Evolutionary conservation across 2,329 filamentous ascomycete genomes (phyloP), one percentile per base, ranked within the genome.

Genomic region (Fusarium armeniacum): DNA sequence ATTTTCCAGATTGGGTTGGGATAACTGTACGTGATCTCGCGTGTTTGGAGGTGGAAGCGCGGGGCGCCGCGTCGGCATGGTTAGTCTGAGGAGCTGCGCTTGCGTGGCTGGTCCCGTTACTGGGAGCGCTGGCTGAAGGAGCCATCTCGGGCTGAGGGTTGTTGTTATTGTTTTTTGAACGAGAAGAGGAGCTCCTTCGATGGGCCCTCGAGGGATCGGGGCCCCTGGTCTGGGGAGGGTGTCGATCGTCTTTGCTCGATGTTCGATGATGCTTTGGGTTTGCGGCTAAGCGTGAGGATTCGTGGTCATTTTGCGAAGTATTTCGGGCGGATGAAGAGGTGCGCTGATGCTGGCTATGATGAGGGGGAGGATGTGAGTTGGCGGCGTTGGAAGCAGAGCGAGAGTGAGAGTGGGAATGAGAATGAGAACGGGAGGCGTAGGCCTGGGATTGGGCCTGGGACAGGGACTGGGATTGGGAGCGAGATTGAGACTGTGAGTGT

Each of bases 1-100:
- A 99, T 83, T 94, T 93, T 61, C 96, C 96, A 15, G 94, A 94
- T 47, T 92, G 90, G 5, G 94, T 94, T 53, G 92, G 93, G 77
- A 99, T 97, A 41, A 93, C 95, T 15, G 95, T 98, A 75, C 89
- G 85, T 57, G 88, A 86, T 72, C 86, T 86, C 63, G 84, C 82
- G 72, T 85, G 84, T 73, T 86, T 85, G 49, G 83, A 78, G 45
- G 82, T 81, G 15, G 83, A 76, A 16, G 77, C 70, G 45, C 75
- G 70, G 35, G 74, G 70, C 51, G 75, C 78, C 60, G 82, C 78
- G 73, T 86, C 78, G 49, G 75, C 58, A 49, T 71, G 70, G 56
- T 66, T 73, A 70, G 85, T 70, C 75, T 65, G 79, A 77, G 62
- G 82, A 54, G 87, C 82, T 49, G 87, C 80, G 44, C 85, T 82